Evolutionary conservation across 495 filamentous ascomycete species (phyloP), one percentile per base, ranked within the genome.

Genomic region (Tuber indicum): DNA sequence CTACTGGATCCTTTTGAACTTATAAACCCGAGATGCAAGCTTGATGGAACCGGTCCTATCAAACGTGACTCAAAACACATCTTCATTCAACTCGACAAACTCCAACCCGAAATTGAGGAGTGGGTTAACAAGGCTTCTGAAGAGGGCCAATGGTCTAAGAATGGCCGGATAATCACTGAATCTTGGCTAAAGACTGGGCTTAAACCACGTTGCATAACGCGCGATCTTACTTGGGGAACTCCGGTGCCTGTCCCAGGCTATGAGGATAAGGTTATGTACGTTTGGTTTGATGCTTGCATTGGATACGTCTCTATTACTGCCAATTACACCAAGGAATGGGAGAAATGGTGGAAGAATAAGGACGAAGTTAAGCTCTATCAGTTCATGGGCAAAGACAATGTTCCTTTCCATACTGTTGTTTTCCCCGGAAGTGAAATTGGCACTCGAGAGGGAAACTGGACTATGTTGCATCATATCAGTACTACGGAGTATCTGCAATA

Each of bases 281-380:
- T 97, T 58, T 99, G 96, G 96, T 99, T 99, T 81, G 96, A 99
- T 84, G 96, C 96, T 52, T 97, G 94, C 84, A 97, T 97, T 77
- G 96, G 96, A 16, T 99, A 99, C 83, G 90, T 93, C 8, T 97
- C 94, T 0, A 99, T 99, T 79, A 98, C 96, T 10, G 93, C 93
- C 75, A 94, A 91, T 79, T 98, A 96, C 84, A 98, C 94, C 8
- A 87, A 92, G 42, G 87, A 97, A 73, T 99, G 96, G 96, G 91
- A 97, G 86, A 86, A 91, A 75, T 99, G 96, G 96, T 99, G 96
- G 96, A 90, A 91, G 79, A 91, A 97, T 84, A 93, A 93, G 10
- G 77, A 81, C 44, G 87, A 97, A 58, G 95, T 98, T 47, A 89
- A 91, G 82, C 89, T 99, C 8, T 98, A 96, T 84, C 96, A 99